Conservation (phyloP, 371 early-diverging fungal species). For the Dichotomocladium elegans region DNA sequence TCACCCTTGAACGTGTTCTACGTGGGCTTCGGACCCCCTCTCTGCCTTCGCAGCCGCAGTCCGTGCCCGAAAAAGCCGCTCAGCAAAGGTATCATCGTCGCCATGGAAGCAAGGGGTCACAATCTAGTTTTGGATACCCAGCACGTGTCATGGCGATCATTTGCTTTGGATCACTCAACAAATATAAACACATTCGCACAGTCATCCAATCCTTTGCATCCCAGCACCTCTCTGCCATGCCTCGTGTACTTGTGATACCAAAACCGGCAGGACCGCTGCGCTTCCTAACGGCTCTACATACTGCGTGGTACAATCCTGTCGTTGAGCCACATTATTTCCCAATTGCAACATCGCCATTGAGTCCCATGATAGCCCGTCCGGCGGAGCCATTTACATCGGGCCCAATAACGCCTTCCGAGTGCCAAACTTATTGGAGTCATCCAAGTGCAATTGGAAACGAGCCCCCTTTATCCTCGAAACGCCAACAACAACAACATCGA, state of each 20-base stretch:
- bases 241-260: conserved; percentile 59
- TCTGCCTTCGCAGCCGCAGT: not conserved
- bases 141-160: conserved; percentile 47
- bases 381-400: not conserved
- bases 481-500: not conserved
- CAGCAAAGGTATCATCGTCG: not conserved
- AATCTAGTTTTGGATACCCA: not conserved
- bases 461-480: too few relatives aligned
- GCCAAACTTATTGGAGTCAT: too few relatives aligned
- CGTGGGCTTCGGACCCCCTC: not conserved
- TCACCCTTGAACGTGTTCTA: not conserved
- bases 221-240: conserved; percentile 19
- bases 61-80: not conserved
- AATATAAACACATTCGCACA: conserved; percentile 56
- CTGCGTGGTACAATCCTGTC: conserved; percentile 50
- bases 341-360: conserved; percentile 57
- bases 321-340: conserved; percentile 59
- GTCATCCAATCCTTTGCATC: conserved; percentile 37
- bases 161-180: conserved; percentile 53
- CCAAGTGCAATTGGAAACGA: too few relatives aligned
- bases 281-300: conserved; percentile 59
- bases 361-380: conserved; percentile 14
- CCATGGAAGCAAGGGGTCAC: not conserved
- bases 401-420: too few relatives aligned
- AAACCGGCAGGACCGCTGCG: conserved; percentile 68